Evolutionary conservation across 306 rosid species (phyloP).

Genomic region (Comarum palustre): DNA sequence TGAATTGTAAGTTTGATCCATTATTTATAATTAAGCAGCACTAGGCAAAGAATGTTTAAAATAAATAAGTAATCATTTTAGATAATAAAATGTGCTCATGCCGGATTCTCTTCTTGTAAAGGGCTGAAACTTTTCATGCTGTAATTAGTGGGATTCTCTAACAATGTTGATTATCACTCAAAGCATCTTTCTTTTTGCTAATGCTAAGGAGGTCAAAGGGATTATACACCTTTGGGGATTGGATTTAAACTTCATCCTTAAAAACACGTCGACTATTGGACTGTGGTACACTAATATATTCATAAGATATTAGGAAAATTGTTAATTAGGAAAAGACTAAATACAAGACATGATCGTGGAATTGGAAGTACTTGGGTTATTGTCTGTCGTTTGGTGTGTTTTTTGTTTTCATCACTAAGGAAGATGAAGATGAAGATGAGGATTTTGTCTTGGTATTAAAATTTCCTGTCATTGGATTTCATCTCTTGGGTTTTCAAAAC

Average conservation of each 20-base stretch:
- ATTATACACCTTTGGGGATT: background rate
- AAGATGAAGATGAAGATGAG: constrained; percentile 8
- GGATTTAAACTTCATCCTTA: background rate
- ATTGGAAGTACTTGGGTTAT: background rate
- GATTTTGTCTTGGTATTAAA: constrained; percentile 9
- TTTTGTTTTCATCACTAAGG: background rate
- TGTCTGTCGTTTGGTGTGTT: constrained; percentile 1
- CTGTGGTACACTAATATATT: background rate
- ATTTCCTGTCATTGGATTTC: constrained; percentile 24
- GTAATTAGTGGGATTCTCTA: constrained; percentile 14
- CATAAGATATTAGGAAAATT: no score
- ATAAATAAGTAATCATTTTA: constrained; percentile 20
- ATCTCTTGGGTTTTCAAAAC: constrained; percentile 2
- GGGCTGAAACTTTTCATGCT: constrained; percentile 6
- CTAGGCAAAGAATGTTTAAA: constrained; percentile 15
- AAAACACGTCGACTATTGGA: background rate
- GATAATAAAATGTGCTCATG: constrained; percentile 19
- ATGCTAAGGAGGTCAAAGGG: background rate
- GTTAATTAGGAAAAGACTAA: background rate
- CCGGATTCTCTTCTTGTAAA: constrained; percentile 17
- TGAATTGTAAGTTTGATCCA: constrained; percentile 21
- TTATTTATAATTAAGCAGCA: constrained; percentile 1
- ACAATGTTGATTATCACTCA: background rate
- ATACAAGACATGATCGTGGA: background rate
- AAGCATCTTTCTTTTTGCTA: background rate